Base-by-base conservation (phyloP, 1,139 yeast genomes). In the Waltiozyma sp. region DNA sequence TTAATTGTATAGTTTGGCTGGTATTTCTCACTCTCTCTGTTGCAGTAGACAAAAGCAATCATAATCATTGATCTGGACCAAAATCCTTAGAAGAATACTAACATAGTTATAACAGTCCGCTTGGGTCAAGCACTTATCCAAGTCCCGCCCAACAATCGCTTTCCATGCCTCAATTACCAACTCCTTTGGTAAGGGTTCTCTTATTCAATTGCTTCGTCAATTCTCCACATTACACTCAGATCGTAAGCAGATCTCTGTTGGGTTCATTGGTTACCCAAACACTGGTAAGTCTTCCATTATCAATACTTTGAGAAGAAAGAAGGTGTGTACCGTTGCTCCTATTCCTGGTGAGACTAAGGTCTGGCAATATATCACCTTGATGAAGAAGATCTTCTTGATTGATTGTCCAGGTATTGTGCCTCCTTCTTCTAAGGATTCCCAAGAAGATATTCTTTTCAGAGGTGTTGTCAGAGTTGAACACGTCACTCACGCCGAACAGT, bases 341-440 rank as follows among this genome's bases (percentile, higher is more conserved):
- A 88, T 91, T 56, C 98, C 98, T 28, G 98, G 98, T 61, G 98
- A 91, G 62, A 91, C 98, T 39, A 91, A 91, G 65, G 97, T 91
- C 38, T 91, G 98, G 98, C 98, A 91, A 69, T 91, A 91, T 67
- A 88, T 91, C 57, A 89, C 98, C 2, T 72, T 91, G 58, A 91
- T 91, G 96, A 88, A 89, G 71, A 76, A 89, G 54, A 91, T 91
- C 43, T 91, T 88, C 65, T 70, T 91, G 56, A 91, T 91, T 58
- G 98, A 91, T 66, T 91, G 98, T 70, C 98, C 98, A 3, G 98
- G 98, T 65, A 89, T 91, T 60, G 98, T 93, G 7, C 98, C 98
- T 9, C 98, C 98, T 31, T 84, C 94, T 24, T 63, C 77, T 28
- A 87, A 81, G 56, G 98, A 91, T 61, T 66, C 91, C 2, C 94